A percentile compares a stretch with the other conserved stretches of the same genome.
Conservation (phyloP, 1,284 basidiomycete genomes). For the Papiliotrema flavescens region DNA sequence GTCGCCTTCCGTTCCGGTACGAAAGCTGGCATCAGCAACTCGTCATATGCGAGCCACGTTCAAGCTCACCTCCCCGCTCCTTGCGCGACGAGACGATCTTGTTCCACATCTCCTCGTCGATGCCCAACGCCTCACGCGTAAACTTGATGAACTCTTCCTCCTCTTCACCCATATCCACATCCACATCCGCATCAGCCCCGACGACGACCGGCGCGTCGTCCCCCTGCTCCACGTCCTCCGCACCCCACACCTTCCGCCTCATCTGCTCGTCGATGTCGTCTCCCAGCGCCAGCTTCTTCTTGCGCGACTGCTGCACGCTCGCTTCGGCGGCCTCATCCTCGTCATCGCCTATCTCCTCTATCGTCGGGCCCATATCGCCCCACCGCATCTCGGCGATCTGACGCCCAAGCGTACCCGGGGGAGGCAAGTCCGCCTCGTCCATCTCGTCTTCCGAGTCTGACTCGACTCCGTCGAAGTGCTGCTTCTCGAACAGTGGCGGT, state of each 20-base stretch:
- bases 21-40: conserved; percentile 9
- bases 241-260: conserved; percentile 80
- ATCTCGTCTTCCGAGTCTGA: conserved; percentile 77
- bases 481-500: conserved; percentile 69
- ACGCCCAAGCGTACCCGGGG: conserved; percentile 33
- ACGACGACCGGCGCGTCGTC: conserved; percentile 13
- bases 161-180: conserved; percentile 75
- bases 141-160: conserved; percentile 90
- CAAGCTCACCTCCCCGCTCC: conserved; percentile 61
- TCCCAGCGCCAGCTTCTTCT: conserved; percentile 50
- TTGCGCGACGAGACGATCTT: conserved; percentile 71
- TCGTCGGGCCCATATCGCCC: conserved; percentile 23
- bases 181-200: conserved; percentile 28
- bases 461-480: conserved; percentile 73
- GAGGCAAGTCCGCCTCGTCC: conserved; percentile 50
- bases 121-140: conserved; percentile 80
- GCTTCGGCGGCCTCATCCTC: conserved; percentile 19
- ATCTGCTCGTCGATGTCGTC: conserved; percentile 74
- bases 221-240: conserved; percentile 58
- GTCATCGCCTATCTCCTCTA: conserved; percentile 32
- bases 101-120: conserved; percentile 76
- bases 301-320: conserved; percentile 7
- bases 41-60: background rate
- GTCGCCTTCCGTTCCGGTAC: conserved; percentile 3
- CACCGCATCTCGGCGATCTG: conserved; percentile 39